Base-by-base conservation (phyloP, 2,329 filamentous ascomycete genomes). In the Fusarium sp. region DNA sequence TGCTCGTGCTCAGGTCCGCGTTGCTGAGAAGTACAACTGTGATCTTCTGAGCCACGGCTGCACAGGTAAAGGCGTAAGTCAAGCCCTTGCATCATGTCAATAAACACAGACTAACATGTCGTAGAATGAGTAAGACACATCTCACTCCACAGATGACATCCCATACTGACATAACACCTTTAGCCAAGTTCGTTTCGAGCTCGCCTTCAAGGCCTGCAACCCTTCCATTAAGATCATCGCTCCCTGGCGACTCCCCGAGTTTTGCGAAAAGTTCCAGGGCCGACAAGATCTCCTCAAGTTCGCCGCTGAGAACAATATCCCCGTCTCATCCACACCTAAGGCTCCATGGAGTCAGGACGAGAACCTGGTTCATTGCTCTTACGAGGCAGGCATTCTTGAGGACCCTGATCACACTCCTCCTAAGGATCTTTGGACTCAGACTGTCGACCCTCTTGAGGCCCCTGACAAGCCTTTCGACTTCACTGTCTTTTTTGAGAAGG, bases 301-400 rank as follows among this genome's bases (percentile, higher is more conserved):
- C 75, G 91, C 91, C 44, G 83, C 82, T 9, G 78, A 87, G 78
- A 85, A 87, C 71, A 86, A 86, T 76, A 92, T 93, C 65, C 90
- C 91, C 47, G 90, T 93, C 62, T 89, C 87, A 30, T 90, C 87
- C 72, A 92, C 90, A 71, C 92, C 92, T 82, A 87, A 88, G 76
- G 89, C 90, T 80, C 89, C 89, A 46, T 92, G 88, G 87, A 84
- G 80, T 53, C 82, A 87, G 85, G 82, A 82, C 53, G 80, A 71
- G 37, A 62, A 73, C 71, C 72, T 67, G 14, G 52, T 65, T 58
- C 65, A 67, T 24, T 67, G 65, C 46, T 67, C 64, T 7, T 67
- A 67, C 14, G 65, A 67, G 41, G 65, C 64, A 3, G 64, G 64
- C 4, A 55, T 68, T 35, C 62, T 66, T 1, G 89, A 91, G 78